A percentile compares a stretch with the other conserved stretches of the same genome.
These are phyloP conservation scores for Naumovozyma baii DNA, from an alignment of 805 yeast genomes.

Conservation along the genomic window DNA sequence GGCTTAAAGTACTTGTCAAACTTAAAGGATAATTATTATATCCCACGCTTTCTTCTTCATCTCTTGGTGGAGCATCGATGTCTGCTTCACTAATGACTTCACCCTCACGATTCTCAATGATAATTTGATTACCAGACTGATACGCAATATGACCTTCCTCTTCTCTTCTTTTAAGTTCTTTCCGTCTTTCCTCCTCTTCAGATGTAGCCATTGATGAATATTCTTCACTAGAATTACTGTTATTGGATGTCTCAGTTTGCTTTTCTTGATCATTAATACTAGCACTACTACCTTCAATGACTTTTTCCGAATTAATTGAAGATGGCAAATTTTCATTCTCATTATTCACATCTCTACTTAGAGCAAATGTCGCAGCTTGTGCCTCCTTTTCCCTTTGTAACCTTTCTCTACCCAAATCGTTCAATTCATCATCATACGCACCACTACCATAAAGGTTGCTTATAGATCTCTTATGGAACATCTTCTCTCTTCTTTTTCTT, in stretches of 20 bases:
- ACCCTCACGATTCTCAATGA: slow-evolving; percentile 78
- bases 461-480: slow-evolving; percentile 8
- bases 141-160: slow-evolving; percentile 36
- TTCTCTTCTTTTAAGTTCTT: slow-evolving; percentile 22
- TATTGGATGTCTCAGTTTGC: neutral
- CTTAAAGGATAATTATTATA: slow-evolving; percentile 3
- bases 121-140: slow-evolving; percentile 59
- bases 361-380: slow-evolving; percentile 35
- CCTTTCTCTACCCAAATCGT: slow-evolving; percentile 29
- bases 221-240: neutral
- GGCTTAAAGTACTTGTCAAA: slow-evolving; percentile 9
- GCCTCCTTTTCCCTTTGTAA: slow-evolving; percentile 36
- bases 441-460: slow-evolving; percentile 5
- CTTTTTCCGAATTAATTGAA: neutral
- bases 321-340: neutral
- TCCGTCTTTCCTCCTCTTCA: slow-evolving; percentile 11
- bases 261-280: neutral
- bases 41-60: slow-evolving; percentile 16
- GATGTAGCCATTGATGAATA: slow-evolving; percentile 3
- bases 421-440: slow-evolving; percentile 22
- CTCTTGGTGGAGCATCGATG: slow-evolving; percentile 22
- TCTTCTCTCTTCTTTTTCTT: slow-evolving; percentile 27
- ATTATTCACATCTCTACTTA: slow-evolving; percentile 18
- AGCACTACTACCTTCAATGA: neutral
- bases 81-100: slow-evolving; percentile 57